A percentile compares a stretch with the other conserved stretches of the same genome.
These are phyloP conservation scores for Ochromonas danica DNA, from an alignment of 108 stramenopile genomes.

Conservation along the genomic window DNA sequence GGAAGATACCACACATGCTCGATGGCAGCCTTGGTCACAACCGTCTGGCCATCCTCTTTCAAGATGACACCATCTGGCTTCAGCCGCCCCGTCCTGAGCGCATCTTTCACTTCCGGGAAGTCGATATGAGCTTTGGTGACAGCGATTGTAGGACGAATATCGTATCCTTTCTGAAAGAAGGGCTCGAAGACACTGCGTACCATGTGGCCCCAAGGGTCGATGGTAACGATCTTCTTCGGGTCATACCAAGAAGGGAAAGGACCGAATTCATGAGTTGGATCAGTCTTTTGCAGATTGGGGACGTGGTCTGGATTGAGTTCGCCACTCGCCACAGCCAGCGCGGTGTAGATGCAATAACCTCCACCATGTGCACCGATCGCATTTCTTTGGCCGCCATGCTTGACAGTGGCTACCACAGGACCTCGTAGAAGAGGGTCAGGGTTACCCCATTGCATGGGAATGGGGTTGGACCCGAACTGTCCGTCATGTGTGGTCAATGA, in stretches of 20 bases:
- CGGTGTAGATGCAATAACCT: constrained; percentile 93
- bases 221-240: constrained; percentile 84
- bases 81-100: constrained; percentile 73
- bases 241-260: constrained; percentile 88
- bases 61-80: constrained; percentile 81
- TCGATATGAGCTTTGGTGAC: constrained; percentile 73
- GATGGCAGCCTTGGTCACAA: constrained; percentile 94
- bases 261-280: constrained; percentile 90
- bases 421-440: constrained; percentile 77
- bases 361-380: constrained; percentile 97
- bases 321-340: constrained; percentile 89
- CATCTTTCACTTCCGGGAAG: constrained; percentile 5
- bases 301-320: constrained; percentile 88
- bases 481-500: constrained; percentile 81
- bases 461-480: constrained; percentile 82
- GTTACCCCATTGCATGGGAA: constrained; percentile 84
- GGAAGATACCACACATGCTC: constrained; percentile 99
- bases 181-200: constrained; percentile 61
- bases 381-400: constrained; percentile 85
- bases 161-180: constrained; percentile 92
- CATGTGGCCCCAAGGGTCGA: constrained; percentile 82
- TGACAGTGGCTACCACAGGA: constrained; percentile 89
- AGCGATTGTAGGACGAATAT: constrained; percentile 99
- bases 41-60: constrained; percentile 76
- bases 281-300: constrained; percentile 81